Conservation (phyloP, 2,329 filamentous ascomycete genomes). For the Fusarium luffae region DNA sequence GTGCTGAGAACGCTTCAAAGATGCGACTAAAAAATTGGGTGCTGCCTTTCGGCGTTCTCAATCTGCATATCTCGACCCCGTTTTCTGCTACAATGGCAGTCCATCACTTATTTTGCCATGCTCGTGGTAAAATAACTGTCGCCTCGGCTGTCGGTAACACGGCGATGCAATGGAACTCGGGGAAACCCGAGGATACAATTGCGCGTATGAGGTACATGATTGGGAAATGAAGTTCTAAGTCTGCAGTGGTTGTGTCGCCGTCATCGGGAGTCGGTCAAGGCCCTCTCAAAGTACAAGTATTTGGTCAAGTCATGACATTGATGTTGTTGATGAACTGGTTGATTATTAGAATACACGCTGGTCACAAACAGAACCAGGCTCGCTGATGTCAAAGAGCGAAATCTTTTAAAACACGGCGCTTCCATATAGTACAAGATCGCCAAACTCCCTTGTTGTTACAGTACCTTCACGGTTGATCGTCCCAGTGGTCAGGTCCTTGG, state of each 20-base stretch:
- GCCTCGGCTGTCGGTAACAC: not conserved
- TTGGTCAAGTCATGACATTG: not conserved
- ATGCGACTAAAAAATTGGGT: too few relatives aligned
- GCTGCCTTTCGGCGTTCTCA: not conserved
- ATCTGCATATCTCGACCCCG: not conserved
- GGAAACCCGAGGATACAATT: not conserved
- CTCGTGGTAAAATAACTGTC: not conserved
- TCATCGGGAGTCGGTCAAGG: not conserved
- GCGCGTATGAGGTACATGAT: not conserved
- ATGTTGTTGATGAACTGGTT: not conserved
- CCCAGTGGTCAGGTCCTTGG: not conserved
- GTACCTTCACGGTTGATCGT: not conserved
- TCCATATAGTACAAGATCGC: slow-evolving; percentile 24
- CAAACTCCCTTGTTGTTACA: slow-evolving; percentile 19
- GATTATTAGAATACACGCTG: slow-evolving; percentile 5
- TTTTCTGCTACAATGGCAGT: not conserved
- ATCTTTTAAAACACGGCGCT: not conserved
- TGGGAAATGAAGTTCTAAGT: not conserved
- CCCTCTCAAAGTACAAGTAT: not conserved
- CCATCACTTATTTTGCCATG: not conserved
- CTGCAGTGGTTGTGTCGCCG: not conserved
- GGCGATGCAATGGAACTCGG: not conserved
- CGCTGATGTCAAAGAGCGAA: not conserved
- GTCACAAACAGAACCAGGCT: not conserved
- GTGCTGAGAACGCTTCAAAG: not conserved